Evolutionary conservation across 805 yeast species (phyloP), one percentile per base, ranked within the genome.

Genomic region (Saccharomycopsis fodiens): DNA sequence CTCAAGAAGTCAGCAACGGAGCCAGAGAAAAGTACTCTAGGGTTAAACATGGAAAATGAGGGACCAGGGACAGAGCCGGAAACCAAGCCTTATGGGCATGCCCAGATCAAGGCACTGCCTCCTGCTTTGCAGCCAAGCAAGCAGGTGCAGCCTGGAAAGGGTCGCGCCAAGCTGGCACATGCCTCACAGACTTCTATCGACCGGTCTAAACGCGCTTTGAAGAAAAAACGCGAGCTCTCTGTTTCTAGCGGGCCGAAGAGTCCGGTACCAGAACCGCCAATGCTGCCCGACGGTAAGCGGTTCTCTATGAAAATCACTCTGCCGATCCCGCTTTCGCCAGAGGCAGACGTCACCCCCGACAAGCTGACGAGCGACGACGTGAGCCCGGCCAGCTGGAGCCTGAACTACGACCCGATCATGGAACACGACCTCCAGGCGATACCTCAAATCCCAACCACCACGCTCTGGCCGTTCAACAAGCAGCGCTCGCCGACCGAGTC

Each of bases 401-500:
- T 42, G 10, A 35, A 35, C 21, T 41, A 41, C 22, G 49, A 47
- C 21, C 45, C 44, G 7, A 13, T 44, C 16, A n/a, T 10, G 25
- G 45, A 44, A 5, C 25, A 44, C 20, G 48, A 44, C 20, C 19
- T 40, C 7, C 42, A 44, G 30, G 48, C 35, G 16, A 40, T 47
- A 13, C 49, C 49, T 6, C 31, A 43, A 15, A 48, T 48, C 36
- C 49, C 52, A 32, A 45, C 52, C 1, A 40, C 35, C 23, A 40
- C 49, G 20, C 41, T 48, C 8, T 48, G 52, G 52, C 52, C 52
- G 16, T 48, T 48, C 27, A 43, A 35, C 42, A 31, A 27, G 27
- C 15, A 22, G 21, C 10, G 35, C 15, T 41, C 49, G 6, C 37
- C 46, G 22, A 31, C 43, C 12, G 25, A 17, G 13, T 13, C 22